Evolutionary conservation across 2,329 filamentous ascomycete species (phyloP), one percentile per base, ranked within the genome.

Genomic region (Exophiala sp.): DNA sequence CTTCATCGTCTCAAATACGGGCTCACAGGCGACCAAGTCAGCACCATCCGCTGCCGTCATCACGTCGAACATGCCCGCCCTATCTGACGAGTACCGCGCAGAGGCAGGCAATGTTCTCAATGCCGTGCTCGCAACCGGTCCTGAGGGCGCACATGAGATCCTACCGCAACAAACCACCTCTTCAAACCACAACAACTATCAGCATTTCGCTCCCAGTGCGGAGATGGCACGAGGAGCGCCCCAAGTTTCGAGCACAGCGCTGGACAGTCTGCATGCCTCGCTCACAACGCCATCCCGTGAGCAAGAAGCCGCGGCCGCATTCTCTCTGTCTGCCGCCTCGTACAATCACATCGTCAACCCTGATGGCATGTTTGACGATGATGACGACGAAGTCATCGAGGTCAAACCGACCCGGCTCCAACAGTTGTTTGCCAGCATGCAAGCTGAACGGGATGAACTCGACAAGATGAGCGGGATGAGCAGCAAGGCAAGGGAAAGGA

Each of bases 1-100:
- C 49, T 96, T 96, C 68, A 91, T 97, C 64, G 87, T 94, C 58
- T 96, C 92, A 32, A 95, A 91, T 73, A 84, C 84, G 63, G 82
- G 84, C 41, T 78, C 85, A 16, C 76, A 81, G n/a, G 64, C 72
- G 3, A 63, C 71, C 39, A 83, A 85, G 36, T 83, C 84, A 62
- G 85, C 95, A 63, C 88, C 92, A 52, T 88, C 92, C 64, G 84
- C 94, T 52, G 86, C 88, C 55, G 86, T 83, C 60, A 88, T 88
- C 38, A 90, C 89, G 11, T 86, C 88, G 47, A 47, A 33, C 83
- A 85, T 16, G 81, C 73, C 73, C 7, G 66, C 71, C 40, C 63
- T 76, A 12, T 74, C 74, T 10, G 72, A 76, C 49, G 73, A 76
- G 54, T 76, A 76, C 57, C 73, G 72, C 40, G 70, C 71, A 12